These are phyloP conservation scores for Raffaelea ambrosiae DNA, from an alignment of 2,329 filamentous ascomycete genomes.

Conservation along the genomic window DNA sequence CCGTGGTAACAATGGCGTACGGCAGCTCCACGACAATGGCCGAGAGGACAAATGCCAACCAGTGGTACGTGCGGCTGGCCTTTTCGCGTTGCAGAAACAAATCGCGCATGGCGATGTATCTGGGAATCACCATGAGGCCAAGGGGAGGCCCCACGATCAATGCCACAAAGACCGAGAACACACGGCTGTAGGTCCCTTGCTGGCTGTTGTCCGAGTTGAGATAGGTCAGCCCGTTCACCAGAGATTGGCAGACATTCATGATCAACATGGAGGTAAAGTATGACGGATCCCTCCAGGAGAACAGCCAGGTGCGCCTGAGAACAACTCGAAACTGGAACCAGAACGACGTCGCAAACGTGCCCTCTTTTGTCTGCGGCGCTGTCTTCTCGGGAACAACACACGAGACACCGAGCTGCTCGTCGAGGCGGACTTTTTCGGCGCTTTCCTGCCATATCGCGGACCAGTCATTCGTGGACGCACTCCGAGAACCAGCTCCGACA, in stretches of 20 bases:
- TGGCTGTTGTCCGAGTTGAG: constrained; percentile 60
- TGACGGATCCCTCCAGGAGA: constrained; percentile 76
- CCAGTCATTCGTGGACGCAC: constrained; percentile 55
- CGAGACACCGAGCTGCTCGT: constrained; percentile 50
- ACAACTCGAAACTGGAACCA: constrained; percentile 57
- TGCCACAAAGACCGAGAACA: constrained; percentile 79
- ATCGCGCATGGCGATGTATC: constrained; percentile 73
- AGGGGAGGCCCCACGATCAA: constrained; percentile 72
- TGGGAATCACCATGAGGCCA: constrained; percentile 72
- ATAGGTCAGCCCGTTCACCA: constrained; percentile 80
- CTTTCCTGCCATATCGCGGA: constrained; percentile 51
- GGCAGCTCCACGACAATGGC: constrained; percentile 78
- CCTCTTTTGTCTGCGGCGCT: constrained; percentile 43
- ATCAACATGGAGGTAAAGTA: constrained; percentile 79
- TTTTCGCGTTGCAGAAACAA: constrained; percentile 79
- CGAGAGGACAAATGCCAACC: constrained; percentile 74
- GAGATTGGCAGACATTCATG: constrained; percentile 53
- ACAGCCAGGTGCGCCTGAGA: constrained; percentile 64
- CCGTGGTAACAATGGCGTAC: constrained; percentile 66
- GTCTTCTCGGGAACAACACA: no score
- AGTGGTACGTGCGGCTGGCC: constrained; percentile 73
- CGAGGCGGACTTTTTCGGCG: constrained; percentile 45
- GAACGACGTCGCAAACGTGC: constrained; percentile 76
- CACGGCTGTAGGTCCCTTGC: constrained; percentile 74
- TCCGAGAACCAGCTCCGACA: constrained; percentile 15